Percentiles rank a stretch among this genome's conserved stretches.
Evolutionary conservation across 345 rosid genomes (phyloP).

Genomic region (Turritis glabra): DNA sequence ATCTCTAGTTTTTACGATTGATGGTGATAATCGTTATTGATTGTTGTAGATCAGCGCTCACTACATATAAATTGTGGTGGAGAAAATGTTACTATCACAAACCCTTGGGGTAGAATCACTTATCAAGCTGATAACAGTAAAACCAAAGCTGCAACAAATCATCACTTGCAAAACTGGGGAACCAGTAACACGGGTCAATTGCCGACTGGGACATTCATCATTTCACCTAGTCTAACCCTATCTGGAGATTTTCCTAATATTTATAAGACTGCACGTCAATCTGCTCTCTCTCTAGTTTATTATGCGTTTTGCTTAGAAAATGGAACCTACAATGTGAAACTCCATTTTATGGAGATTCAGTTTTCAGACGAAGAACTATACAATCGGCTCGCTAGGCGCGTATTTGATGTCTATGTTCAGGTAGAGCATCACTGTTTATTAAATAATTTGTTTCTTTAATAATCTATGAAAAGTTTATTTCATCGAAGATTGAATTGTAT

Average conservation of each 20-base stretch:
- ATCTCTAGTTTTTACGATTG: no score
- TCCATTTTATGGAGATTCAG: constrained; percentile 64
- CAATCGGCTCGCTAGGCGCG: constrained; percentile 47
- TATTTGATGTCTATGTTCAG: constrained; percentile 71
- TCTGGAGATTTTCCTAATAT: constrained; percentile 26
- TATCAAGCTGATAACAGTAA: constrained; percentile 8
- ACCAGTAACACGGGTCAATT: constrained; percentile 33
- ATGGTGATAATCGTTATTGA: neutral
- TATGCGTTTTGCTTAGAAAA: constrained; percentile 59
- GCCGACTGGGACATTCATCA: neutral
- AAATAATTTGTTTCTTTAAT: neutral
- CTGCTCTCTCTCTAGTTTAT: constrained; percentile 64
- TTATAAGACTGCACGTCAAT: constrained; percentile 51
- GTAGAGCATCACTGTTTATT: neutral
- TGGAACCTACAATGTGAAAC: constrained; percentile 55
- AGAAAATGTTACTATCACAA: neutral
- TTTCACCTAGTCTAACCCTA: neutral
- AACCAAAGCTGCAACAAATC: constrained; percentile 5
- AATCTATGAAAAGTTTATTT: no score
- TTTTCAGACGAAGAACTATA: constrained; percentile 45
- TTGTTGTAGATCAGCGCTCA: constrained; percentile 29
- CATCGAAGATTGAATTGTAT: neutral
- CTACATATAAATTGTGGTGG: constrained; percentile 42
- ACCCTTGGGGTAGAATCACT: neutral
- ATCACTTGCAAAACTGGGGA: constrained; percentile 15